Conservation (phyloP, 1,284 basidiomycete species). For the Retiboletus flavoniger region DNA sequence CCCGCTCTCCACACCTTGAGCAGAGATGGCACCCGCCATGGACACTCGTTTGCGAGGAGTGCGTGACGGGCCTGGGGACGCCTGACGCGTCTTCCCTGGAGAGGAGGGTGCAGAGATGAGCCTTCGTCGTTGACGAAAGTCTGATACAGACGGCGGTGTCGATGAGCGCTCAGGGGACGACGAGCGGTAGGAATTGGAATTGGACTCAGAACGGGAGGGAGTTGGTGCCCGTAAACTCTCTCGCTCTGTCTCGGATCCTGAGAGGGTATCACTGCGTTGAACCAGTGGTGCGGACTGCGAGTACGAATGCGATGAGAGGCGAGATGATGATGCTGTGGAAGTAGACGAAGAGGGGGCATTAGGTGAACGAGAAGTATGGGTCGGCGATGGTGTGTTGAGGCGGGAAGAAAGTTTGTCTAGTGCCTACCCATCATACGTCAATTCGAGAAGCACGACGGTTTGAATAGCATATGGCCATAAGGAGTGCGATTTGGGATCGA, state of each 20-base stretch:
- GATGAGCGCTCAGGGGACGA: conserved; percentile 43
- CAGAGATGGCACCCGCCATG: conserved; percentile 30
- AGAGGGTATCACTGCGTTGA: conserved; percentile 42
- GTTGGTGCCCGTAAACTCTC: conserved; percentile 47
- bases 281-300: conserved; percentile 25
- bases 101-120: conserved; percentile 56
- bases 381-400: conserved; percentile 43
- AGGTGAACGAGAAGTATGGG: conserved; percentile 37
- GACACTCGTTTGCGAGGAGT: conserved; percentile 47
- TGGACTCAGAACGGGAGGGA: conserved; percentile 33
- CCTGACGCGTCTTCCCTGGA: conserved; percentile 44
- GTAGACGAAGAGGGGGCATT: conserved; percentile 34
- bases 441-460: conserved; percentile 14
- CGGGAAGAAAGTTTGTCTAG: conserved; percentile 65
- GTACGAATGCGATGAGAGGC: conserved; percentile 30
- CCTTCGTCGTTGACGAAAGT: conserved; percentile 36
- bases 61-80: conserved; percentile 41
- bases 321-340: conserved; percentile 34
- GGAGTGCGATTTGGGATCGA: conserved; percentile 4
- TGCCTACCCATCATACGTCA: conserved; percentile 42
- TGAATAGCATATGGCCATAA: conserved; percentile 24
- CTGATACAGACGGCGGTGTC: conserved; percentile 37
- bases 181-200: conserved; percentile 35
- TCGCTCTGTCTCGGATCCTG: conserved; percentile 76
- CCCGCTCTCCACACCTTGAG: conserved; percentile 28